Evolutionary conservation across 1,284 basidiomycete genomes (phyloP).

Genomic region (Limonomyces culmigenus): DNA sequence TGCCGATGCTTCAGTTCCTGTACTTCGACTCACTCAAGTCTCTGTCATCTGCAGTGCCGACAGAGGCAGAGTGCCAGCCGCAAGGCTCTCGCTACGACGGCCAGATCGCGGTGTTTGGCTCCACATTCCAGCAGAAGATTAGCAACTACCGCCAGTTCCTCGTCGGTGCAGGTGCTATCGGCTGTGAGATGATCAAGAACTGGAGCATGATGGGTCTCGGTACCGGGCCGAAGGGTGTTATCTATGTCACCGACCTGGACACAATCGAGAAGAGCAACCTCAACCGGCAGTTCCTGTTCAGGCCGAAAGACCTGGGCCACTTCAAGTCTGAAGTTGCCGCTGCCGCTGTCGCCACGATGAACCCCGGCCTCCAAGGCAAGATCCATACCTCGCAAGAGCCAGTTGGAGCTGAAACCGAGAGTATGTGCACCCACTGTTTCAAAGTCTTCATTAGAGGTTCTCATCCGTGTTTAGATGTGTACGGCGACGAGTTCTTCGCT

Average conservation of each 20-base stretch:
- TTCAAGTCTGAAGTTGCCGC: slow-evolving; percentile 97
- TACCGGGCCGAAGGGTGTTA: slow-evolving; percentile 63
- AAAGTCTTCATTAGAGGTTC: slow-evolving; percentile 2
- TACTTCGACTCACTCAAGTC: slow-evolving; percentile 99
- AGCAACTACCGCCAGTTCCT: slow-evolving; percentile 88
- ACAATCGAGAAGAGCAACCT: slow-evolving; percentile 99
- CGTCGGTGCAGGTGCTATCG: slow-evolving; percentile 96
- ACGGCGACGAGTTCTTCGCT: slow-evolving; percentile 82
- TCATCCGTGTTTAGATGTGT: slow-evolving; percentile 44
- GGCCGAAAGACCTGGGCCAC: slow-evolving; percentile 90
- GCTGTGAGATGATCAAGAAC: slow-evolving; percentile 99
- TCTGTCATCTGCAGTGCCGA: slow-evolving; percentile 57
- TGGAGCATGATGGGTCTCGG: slow-evolving; percentile 99
- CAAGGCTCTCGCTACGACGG: slow-evolving; percentile 79
- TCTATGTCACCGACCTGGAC: slow-evolving; percentile 95
- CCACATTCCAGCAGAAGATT: slow-evolving; percentile 86
- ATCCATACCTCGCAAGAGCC: slow-evolving; percentile 86
- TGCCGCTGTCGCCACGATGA: slow-evolving; percentile 90
- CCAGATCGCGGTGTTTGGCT: slow-evolving; percentile 94
- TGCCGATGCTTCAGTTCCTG: slow-evolving; percentile 88
- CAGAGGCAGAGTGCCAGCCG: slow-evolving; percentile 80
- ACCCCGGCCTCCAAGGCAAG: slow-evolving; percentile 81
- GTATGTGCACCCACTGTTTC: slow-evolving; percentile 27
- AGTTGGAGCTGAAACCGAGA: slow-evolving; percentile 87
- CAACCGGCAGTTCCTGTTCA: slow-evolving; percentile 97